A percentile compares a stretch with the other conserved stretches of the same genome.
phyloP scores from a whole-genome alignment of 2,329 filamentous ascomycete genomes.

The Endoconidiophora polonica region DNA sequence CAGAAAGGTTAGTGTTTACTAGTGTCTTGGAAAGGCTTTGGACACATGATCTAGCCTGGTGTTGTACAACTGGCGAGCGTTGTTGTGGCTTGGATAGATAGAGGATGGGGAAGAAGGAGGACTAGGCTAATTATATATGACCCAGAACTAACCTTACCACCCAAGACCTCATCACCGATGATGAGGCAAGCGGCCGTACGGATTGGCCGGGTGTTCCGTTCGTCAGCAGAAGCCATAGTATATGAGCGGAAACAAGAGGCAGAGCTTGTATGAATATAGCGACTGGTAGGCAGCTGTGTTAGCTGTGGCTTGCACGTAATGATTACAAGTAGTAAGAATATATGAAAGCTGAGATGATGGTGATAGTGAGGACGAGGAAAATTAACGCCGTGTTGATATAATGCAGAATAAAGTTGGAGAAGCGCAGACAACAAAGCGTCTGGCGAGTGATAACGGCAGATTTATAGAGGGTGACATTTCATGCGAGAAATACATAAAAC shows the following conservation, averaged over 20 bases:
- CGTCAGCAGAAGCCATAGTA: slow-evolving; percentile 30
- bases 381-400: too few species aligned
- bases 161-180: slow-evolving; percentile 92
- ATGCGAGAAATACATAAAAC: too few species aligned
- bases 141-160: slow-evolving; percentile 58
- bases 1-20: neutral
- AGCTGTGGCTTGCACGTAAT: too few species aligned
- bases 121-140: neutral
- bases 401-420: too few species aligned
- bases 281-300: too few species aligned
- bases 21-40: neutral
- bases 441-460: too few species aligned
- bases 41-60: neutral
- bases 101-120: neutral
- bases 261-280: too few species aligned
- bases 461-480: too few species aligned
- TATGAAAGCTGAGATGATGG: too few species aligned
- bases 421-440: too few species aligned
- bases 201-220: slow-evolving; percentile 50
- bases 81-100: neutral
- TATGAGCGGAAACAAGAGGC: slow-evolving; percentile 10
- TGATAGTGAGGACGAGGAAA: too few species aligned
- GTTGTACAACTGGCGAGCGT: neutral
- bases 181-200: slow-evolving; percentile 84
- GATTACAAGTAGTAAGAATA: too few species aligned